A percentile compares a stretch with the other conserved stretches of the same genome.
Conservation (phyloP, 1,139 yeast genomes). For the Hemisphaericaspora lyxosophila region DNA sequence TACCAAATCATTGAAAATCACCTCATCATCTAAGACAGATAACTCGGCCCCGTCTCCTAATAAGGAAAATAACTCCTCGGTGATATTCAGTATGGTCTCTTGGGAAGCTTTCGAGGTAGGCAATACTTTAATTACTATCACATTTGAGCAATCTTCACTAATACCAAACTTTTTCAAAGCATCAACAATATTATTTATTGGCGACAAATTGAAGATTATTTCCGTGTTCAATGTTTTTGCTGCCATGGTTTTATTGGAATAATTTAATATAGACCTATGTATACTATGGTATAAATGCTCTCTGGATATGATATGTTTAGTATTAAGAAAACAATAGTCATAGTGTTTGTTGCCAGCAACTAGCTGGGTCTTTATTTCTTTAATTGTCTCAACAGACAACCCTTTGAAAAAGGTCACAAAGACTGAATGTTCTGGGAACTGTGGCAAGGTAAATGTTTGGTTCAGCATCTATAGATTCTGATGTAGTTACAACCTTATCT, state of each 20-base stretch:
- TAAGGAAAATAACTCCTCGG: constrained; percentile 8
- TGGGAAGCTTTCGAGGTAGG: not conserved
- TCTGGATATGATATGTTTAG: constrained; percentile 35
- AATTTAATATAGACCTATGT: constrained; percentile 35
- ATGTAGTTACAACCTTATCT: too few relatives aligned
- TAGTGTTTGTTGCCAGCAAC: constrained; percentile 32
- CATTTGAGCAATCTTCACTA: constrained; percentile 27
- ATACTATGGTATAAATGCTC: constrained; percentile 38
- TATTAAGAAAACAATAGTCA: constrained; percentile 43
- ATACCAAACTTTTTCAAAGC: constrained; percentile 45
- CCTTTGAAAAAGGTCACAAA: constrained; percentile 25
- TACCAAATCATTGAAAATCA: constrained; percentile 19
- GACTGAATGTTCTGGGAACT: constrained; percentile 28
- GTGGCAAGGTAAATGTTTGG: constrained; percentile 29
- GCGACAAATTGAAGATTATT: constrained; percentile 41
- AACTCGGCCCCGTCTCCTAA: constrained; percentile 16
- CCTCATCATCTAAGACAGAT: constrained; percentile 25
- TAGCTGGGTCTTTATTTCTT: constrained; percentile 29
- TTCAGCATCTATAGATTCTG: not conserved
- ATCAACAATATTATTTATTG: constrained; percentile 45
- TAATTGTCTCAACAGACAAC: constrained; percentile 20
- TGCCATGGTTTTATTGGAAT: constrained; percentile 26
- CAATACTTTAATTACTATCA: constrained; percentile 34
- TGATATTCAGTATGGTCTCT: constrained; percentile 4
- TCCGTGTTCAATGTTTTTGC: constrained; percentile 46